phyloP scores from a whole-genome alignment of 805 yeast species.

The Candida dendrica region DNA sequence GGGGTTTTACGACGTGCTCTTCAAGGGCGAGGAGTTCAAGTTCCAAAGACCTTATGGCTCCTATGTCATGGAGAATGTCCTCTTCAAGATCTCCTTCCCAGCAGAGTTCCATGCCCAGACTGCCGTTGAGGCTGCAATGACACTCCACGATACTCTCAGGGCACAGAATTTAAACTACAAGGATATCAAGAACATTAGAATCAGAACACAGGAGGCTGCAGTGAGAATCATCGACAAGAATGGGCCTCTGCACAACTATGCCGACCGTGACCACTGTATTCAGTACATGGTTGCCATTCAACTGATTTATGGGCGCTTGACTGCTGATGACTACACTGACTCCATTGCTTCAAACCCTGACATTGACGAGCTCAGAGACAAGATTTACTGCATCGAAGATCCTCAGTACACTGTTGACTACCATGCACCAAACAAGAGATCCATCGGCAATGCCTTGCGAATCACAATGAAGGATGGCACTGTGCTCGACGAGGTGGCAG shows the following conservation, averaged over 20 bases:
- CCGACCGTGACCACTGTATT: slow-evolving; percentile 60
- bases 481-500: slow-evolving; percentile 41
- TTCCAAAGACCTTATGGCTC: slow-evolving; percentile 49
- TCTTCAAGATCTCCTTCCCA: slow-evolving; percentile 56
- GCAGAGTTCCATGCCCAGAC: slow-evolving; percentile 65
- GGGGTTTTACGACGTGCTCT: slow-evolving; percentile 60
- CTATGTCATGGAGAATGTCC: slow-evolving; percentile 56
- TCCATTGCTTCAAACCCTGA: slow-evolving; percentile 42
- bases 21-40: slow-evolving; percentile 42
- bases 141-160: slow-evolving; percentile 29
- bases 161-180: slow-evolving; percentile 34
- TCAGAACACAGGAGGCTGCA: slow-evolving; percentile 56
- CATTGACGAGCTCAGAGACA: slow-evolving; percentile 43
- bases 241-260: slow-evolving; percentile 56
- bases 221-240: slow-evolving; percentile 51
- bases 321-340: slow-evolving; percentile 53
- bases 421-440: slow-evolving; percentile 50
- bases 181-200: slow-evolving; percentile 42
- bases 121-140: slow-evolving; percentile 53
- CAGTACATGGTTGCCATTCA: slow-evolving; percentile 60
- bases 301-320: slow-evolving; percentile 44
- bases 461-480: slow-evolving; percentile 49
- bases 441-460: slow-evolving; percentile 47
- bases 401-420: slow-evolving; percentile 41
- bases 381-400: slow-evolving; percentile 49